Percentiles rank a stretch among this genome's conserved stretches.
Conservation (phyloP, 805 yeast species). For the Sugiyamaella valdiviana region DNA sequence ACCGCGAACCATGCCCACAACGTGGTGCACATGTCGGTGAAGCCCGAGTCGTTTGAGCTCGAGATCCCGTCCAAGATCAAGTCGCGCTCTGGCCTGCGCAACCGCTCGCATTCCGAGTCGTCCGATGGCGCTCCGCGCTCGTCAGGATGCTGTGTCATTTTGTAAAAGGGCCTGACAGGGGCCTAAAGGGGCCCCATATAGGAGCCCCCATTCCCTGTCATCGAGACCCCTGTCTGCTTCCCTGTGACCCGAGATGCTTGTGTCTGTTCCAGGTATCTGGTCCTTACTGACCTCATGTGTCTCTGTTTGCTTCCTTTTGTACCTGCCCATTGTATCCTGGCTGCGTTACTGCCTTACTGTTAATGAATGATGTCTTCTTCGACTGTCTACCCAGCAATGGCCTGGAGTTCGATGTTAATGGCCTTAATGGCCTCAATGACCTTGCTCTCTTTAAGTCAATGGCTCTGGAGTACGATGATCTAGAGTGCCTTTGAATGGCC, state of each 20-base stretch:
- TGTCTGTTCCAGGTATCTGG: not conserved
- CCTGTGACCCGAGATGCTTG: no score
- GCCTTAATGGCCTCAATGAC: no score
- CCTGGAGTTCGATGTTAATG: no score
- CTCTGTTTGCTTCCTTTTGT: not conserved
- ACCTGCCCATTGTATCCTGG: not conserved
- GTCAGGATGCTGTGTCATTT: slow-evolving; percentile 14
- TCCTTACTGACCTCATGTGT: not conserved
- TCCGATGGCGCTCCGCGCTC: slow-evolving; percentile 5
- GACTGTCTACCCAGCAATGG: no score
- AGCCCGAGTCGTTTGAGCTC: slow-evolving; percentile 27
- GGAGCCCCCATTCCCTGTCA: no score
- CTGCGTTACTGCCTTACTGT: not conserved
- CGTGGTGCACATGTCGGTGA: slow-evolving; percentile 29
- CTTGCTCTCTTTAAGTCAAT: no score
- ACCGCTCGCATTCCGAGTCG: not conserved
- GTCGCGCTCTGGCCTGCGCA: slow-evolving; percentile 2
- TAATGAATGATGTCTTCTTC: not conserved
- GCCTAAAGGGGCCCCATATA: no score
- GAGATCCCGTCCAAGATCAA: slow-evolving; percentile 13
- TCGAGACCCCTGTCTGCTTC: no score
- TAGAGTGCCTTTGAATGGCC: no score
- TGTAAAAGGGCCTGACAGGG: slow-evolving; percentile 1
- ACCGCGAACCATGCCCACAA: slow-evolving; percentile 18
- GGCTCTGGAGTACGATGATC: no score